Conservation (phyloP, 2,329 filamentous ascomycete genomes). For the Nothophaeocryptopus gaeumannii region DNA sequence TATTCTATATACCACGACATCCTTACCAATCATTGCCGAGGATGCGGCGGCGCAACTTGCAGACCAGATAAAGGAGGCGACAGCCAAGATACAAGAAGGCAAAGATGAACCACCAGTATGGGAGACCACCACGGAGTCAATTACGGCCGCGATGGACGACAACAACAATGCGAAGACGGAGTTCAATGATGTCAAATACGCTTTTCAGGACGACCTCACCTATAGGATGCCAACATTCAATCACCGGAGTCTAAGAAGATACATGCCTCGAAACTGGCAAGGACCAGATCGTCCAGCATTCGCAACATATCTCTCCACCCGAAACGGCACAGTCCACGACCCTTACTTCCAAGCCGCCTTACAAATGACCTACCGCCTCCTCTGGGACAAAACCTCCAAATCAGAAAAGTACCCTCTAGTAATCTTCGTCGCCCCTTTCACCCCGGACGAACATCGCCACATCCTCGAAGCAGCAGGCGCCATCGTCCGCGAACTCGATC, state of each 20-base stretch:
- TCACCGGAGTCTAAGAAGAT: slow-evolving; percentile 9
- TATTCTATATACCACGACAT: too few species aligned
- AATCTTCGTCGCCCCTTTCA: slow-evolving; percentile 24
- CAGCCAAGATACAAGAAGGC: too few species aligned
- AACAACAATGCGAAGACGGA: slow-evolving; percentile 9
- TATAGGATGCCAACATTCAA: slow-evolving; percentile 14
- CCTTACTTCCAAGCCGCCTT: slow-evolving; percentile 25
- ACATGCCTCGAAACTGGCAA: slow-evolving; percentile 22
- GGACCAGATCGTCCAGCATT: slow-evolving; percentile 19
- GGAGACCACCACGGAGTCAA: too few species aligned
- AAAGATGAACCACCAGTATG: too few species aligned
- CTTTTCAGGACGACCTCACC: slow-evolving; percentile 17
- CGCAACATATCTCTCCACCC: slow-evolving; percentile 22
- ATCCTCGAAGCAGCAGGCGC: slow-evolving; percentile 22
- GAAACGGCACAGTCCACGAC: slow-evolving; percentile 22
- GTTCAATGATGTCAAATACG: slow-evolving; percentile 19
- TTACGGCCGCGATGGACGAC: slow-evolving; percentile 20
- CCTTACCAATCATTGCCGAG: too few species aligned
- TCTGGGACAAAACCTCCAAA: slow-evolving; percentile 22
- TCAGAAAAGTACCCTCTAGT: slow-evolving; percentile 23
- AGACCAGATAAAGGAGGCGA: too few species aligned
- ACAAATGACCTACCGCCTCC: slow-evolving; percentile 22
- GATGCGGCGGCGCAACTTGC: too few species aligned
- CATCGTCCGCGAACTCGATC: slow-evolving; percentile 21
- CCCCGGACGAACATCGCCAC: slow-evolving; percentile 19